A percentile compares a stretch with the other conserved stretches of the same genome.
These are phyloP conservation scores for Pleurotus tuoliensis DNA, from an alignment of 768 basidiomycete species.

Conservation along the genomic window DNA sequence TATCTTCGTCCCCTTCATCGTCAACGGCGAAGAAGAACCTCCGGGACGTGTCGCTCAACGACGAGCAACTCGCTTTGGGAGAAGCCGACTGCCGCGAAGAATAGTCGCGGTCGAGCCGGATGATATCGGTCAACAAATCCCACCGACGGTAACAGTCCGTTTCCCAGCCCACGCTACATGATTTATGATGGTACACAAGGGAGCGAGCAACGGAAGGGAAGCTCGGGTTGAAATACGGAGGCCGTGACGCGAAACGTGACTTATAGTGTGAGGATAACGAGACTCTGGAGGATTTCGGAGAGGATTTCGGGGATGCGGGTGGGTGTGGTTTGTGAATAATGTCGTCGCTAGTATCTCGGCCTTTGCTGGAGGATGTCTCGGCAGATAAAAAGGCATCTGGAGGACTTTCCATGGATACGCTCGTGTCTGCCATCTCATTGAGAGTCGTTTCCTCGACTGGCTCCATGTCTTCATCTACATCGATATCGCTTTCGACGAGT, in stretches of 20 bases:
- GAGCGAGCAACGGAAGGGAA: conserved; percentile 6
- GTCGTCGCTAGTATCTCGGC: background rate
- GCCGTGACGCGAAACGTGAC: background rate
- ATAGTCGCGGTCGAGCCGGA: conserved; percentile 22
- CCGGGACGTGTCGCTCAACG: conserved; percentile 1
- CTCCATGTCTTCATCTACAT: conserved; percentile 21
- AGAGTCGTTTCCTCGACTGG: conserved; percentile 12
- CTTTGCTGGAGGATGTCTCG: background rate
- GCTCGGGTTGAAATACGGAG: conserved; percentile 1
- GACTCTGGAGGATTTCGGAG: conserved; percentile 1
- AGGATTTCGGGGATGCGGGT: background rate
- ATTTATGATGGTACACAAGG: conserved; percentile 5
- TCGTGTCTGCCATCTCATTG: conserved; percentile 4
- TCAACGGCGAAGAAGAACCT: conserved; percentile 17
- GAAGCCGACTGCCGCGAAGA: conserved; percentile 9
- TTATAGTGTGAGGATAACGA: background rate
- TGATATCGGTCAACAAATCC: conserved; percentile 46
- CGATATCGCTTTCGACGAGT: conserved; percentile 47
- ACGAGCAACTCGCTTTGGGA: background rate
- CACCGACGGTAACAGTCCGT: conserved; percentile 52
- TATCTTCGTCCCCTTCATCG: conserved; percentile 17
- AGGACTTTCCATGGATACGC: too few species aligned
- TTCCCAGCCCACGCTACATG: conserved; percentile 29
- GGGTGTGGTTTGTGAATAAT: background rate
- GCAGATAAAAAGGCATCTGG: too few species aligned